These are phyloP conservation scores for Fusarium buharicum DNA, from an alignment of 2,329 filamentous ascomycete species.

Conservation along the genomic window DNA sequence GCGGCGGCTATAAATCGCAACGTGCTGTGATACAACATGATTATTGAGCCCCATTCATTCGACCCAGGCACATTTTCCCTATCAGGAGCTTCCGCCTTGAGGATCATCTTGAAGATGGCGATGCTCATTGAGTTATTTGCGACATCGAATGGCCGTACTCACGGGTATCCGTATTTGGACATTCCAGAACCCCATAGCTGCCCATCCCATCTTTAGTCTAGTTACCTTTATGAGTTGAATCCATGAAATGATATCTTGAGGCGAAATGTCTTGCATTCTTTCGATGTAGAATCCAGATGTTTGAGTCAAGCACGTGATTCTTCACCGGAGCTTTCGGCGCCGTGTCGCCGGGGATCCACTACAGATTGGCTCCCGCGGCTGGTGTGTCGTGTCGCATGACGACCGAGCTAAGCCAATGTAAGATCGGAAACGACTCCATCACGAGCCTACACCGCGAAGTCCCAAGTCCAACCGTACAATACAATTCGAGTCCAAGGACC, in stretches of 20 bases:
- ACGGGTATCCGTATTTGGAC: neutral
- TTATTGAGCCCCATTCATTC: slow-evolving; percentile 25
- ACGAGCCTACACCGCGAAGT: slow-evolving; percentile 31
- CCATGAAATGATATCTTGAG: slow-evolving; percentile 7
- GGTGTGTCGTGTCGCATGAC: slow-evolving; percentile 42
- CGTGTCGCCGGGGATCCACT: slow-evolving; percentile 36
- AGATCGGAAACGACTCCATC: slow-evolving; percentile 36
- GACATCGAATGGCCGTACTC: slow-evolving; percentile 1
- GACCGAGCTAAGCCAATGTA: slow-evolving; percentile 28
- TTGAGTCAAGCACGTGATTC: slow-evolving; percentile 36
- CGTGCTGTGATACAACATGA: slow-evolving; percentile 25
- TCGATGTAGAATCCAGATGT: slow-evolving; percentile 16
- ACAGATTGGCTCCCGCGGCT: slow-evolving; percentile 26
- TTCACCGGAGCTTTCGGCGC: slow-evolving; percentile 42
- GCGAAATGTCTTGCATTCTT: slow-evolving; percentile 7
- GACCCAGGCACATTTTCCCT: slow-evolving; percentile 9
- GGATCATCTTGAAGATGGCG: slow-evolving; percentile 1
- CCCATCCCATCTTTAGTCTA: slow-evolving; percentile 29
- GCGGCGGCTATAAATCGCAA: slow-evolving; percentile 28
- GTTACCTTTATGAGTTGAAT: slow-evolving; percentile 20
- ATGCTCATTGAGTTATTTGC: slow-evolving; percentile 28
- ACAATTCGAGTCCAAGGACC: neutral
- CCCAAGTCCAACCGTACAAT: slow-evolving; percentile 1
- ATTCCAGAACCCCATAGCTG: slow-evolving; percentile 4
- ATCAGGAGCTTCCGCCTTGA: slow-evolving; percentile 30